These are phyloP conservation scores for Yamadazyma triangularis DNA, from an alignment of 1,139 yeast genomes.

Conservation along the genomic window DNA sequence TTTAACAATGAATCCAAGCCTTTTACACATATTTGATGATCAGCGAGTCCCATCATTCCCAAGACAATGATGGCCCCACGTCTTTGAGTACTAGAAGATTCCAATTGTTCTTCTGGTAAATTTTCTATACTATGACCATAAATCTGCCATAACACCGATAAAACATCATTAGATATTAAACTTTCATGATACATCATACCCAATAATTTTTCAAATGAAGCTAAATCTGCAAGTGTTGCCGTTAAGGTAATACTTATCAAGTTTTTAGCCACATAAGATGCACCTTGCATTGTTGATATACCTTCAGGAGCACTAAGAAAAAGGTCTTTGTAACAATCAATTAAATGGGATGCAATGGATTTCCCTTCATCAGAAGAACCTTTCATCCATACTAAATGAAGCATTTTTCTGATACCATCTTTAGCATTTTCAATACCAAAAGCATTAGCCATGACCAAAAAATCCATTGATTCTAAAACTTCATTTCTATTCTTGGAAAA, in stretches of 20 bases:
- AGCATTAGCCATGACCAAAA: constrained; percentile 86
- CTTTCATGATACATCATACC: constrained; percentile 64
- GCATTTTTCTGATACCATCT: constrained; percentile 77
- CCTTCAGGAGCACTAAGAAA: constrained; percentile 74
- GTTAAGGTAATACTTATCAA: constrained; percentile 69
- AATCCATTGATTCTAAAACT: constrained; percentile 89
- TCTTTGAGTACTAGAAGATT: constrained; percentile 48
- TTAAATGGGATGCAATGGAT: constrained; percentile 73
- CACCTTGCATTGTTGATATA: constrained; percentile 53
- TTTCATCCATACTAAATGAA: constrained; percentile 93
- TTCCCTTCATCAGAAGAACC: constrained; percentile 91
- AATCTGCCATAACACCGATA: constrained; percentile 79
- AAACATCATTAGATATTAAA: constrained; percentile 58
- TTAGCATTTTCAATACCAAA: constrained; percentile 70
- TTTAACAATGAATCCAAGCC: constrained; percentile 67
- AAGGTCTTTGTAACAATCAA: constrained; percentile 70
- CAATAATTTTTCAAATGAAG: constrained; percentile 79
- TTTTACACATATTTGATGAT: constrained; percentile 58
- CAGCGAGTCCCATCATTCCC: constrained; percentile 85
- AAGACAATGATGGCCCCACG: constrained; percentile 82
- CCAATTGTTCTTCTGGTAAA: constrained; percentile 15
- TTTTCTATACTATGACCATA: constrained; percentile 40
- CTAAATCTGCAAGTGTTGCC: constrained; percentile 84
- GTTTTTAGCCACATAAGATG: constrained; percentile 72
- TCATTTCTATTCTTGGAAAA: constrained; percentile 86